These are phyloP conservation scores for Lenwebbia sp. DNA, from an alignment of 345 rosid species.

Conservation along the genomic window DNA sequence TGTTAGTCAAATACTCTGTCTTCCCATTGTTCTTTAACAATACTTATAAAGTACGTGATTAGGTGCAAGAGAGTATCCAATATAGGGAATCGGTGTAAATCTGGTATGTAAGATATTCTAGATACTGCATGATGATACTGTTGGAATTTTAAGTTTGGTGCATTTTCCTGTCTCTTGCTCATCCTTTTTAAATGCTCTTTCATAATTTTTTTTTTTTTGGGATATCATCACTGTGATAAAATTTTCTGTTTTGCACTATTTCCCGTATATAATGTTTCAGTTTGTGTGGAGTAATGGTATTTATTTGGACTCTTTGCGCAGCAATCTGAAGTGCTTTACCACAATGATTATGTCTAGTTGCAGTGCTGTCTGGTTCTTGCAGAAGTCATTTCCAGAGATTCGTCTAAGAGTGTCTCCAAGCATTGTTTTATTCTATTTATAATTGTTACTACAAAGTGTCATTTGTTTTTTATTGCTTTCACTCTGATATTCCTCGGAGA, in stretches of 20 bases:
- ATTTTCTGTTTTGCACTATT: not conserved
- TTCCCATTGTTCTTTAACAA: not conserved
- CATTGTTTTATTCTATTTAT: not conserved
- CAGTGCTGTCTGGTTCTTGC: not conserved
- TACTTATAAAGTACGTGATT: not conserved
- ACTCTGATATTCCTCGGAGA: not conserved
- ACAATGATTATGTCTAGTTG: not conserved
- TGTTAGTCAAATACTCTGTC: not conserved
- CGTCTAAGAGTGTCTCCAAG: not conserved
- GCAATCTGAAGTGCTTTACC: not conserved
- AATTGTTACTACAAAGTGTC: not conserved
- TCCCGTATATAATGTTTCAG: not conserved
- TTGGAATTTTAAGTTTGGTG: not conserved
- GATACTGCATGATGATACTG: not conserved
- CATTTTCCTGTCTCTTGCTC: not conserved
- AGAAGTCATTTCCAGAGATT: not conserved
- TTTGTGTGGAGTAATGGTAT: not conserved
- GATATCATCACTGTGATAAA: not conserved
- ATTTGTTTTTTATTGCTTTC: not conserved
- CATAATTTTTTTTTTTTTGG: not conserved
- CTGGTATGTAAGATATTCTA: not conserved
- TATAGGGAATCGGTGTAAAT: not conserved
- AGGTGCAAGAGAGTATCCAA: not conserved
- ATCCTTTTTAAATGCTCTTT: not conserved
- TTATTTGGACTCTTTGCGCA: not conserved